A percentile compares a stretch with the other conserved stretches of the same genome.
Conservation (phyloP, 495 filamentous ascomycete genomes). For the Xylaria venustula region DNA sequence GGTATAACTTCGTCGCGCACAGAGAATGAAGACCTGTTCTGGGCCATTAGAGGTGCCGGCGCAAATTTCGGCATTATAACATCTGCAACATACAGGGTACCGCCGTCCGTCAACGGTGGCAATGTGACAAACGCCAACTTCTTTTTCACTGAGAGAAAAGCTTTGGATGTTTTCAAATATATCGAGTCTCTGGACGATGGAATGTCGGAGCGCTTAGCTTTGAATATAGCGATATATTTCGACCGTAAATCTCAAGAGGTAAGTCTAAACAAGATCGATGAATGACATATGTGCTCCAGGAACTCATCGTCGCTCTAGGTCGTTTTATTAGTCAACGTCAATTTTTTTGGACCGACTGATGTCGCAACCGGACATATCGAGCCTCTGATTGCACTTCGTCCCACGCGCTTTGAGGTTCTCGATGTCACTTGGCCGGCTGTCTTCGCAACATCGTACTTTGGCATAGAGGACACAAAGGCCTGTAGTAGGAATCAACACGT, state of each 20-base stretch:
- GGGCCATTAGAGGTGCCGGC: slow-evolving; percentile 44
- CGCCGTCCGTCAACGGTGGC: slow-evolving; percentile 18
- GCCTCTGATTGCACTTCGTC: background rate
- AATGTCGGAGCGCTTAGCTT: slow-evolving; percentile 17
- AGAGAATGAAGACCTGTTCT: slow-evolving; percentile 51
- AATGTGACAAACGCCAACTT: slow-evolving; percentile 26
- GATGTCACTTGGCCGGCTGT: slow-evolving; percentile 7
- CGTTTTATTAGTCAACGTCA: too few relatives aligned
- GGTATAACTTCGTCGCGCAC: slow-evolving; percentile 40
- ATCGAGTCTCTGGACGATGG: slow-evolving; percentile 20
- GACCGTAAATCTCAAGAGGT: slow-evolving; percentile 1
- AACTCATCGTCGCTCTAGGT: too few relatives aligned
- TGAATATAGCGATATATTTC: slow-evolving; percentile 9
- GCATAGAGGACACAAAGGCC: slow-evolving; percentile 6
- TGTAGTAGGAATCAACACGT: slow-evolving; percentile 9
- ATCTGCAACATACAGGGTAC: slow-evolving; percentile 42
- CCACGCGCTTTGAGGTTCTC: background rate
- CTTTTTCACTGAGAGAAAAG: slow-evolving; percentile 19
- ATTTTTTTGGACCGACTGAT: background rate
- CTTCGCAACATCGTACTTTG: slow-evolving; percentile 9
- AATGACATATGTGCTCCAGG: background rate
- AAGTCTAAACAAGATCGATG: too few relatives aligned
- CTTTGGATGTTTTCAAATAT: slow-evolving; percentile 18
- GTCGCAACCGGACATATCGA: background rate
- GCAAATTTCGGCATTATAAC: slow-evolving; percentile 51